Evolutionary conservation across 192 early-diverging fungal species (phyloP).

Genomic region (Mortierella antarctica): DNA sequence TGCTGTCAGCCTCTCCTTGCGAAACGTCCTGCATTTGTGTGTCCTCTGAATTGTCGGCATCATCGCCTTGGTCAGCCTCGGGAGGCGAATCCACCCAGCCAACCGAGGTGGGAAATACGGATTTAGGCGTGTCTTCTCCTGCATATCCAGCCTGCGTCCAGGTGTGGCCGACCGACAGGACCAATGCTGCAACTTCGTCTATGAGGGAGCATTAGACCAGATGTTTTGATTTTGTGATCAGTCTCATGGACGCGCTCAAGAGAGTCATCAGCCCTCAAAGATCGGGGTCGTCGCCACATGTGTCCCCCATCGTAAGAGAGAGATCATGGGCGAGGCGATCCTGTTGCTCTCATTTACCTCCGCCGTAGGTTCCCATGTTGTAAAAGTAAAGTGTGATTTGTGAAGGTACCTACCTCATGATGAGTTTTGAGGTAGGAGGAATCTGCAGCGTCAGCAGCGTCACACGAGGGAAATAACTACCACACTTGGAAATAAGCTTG

Average conservation of each 20-base stretch:
- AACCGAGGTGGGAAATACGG: conserved; percentile 83
- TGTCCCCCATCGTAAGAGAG: background rate
- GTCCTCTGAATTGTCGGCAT: conserved; percentile 51
- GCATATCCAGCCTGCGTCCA: conserved; percentile 94
- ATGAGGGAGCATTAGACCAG: background rate
- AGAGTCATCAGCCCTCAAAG: no score
- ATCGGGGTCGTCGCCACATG: no score
- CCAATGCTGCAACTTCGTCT: conserved; percentile 95
- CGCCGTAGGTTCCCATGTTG: conserved; percentile 53
- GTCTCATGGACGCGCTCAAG: background rate
- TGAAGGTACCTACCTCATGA: background rate
- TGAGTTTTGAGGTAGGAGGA: no score
- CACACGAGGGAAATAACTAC: no score
- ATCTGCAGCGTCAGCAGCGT: no score
- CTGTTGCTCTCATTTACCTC: conserved; percentile 15
- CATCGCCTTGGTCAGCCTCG: conserved; percentile 41
- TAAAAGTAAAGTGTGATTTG: background rate
- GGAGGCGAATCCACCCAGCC: conserved; percentile 69
- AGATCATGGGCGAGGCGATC: background rate
- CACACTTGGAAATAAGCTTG: no score
- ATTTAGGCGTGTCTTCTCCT: conserved; percentile 95
- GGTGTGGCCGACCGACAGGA: conserved; percentile 91
- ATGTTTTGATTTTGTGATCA: conserved; percentile 5
- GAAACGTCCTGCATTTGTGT: conserved; percentile 52
- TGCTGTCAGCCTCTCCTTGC: conserved; percentile 33